Base-by-base conservation (phyloP, 1,139 yeast genomes). In the Zygoascus meyerae region DNA sequence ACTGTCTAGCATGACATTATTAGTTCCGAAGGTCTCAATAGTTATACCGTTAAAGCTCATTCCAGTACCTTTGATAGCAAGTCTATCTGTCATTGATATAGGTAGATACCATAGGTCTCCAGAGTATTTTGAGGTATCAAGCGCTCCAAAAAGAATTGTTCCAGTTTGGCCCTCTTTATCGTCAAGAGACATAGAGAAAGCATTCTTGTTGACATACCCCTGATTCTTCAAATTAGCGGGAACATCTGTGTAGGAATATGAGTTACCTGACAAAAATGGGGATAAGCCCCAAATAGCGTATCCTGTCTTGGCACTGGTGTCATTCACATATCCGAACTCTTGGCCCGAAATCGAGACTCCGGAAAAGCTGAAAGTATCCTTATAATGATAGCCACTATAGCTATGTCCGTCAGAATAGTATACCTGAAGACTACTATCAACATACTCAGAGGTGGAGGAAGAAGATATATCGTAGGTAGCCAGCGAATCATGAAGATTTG, bases 101-200 rank as follows among this genome's bases (percentile, higher is more conserved):
- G 26, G 26, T 21, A 21, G 7, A 21, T 4, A 21, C 26, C 26
- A 21, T 21, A 21, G 7, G 6, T 21, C 26, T 21, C 26, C 26
- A 0, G 64, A 43, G 58, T 70, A 77, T 58, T 76, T 77, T 32
- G 74, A 67, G 42, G 68, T 65, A 60, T 80, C 84, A 11, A 78
- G 66, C 5, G 80, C 85, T 7, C 85, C 85, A 60, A 80, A 77
- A 44, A 79, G 62, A 18, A 80, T 55, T 15, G 68, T 59, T 1
- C 84, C 85, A 2, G 65, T 49, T 12, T 61, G 52, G 2, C 74
- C 61, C 12, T 63, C 65, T 29, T 64, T 54, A 40, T 69, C 64
- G 17, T 35, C 38, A 7, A 35, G 21, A 10, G 12, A 35, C 12
- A 35, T 12, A 12, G 12, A 35, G 12, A 18, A 35, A 5, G 26